These are phyloP conservation scores for Eremochloa ophiuroides DNA, from an alignment of 176 grass and related monocot genomes.

Conservation along the genomic window DNA sequence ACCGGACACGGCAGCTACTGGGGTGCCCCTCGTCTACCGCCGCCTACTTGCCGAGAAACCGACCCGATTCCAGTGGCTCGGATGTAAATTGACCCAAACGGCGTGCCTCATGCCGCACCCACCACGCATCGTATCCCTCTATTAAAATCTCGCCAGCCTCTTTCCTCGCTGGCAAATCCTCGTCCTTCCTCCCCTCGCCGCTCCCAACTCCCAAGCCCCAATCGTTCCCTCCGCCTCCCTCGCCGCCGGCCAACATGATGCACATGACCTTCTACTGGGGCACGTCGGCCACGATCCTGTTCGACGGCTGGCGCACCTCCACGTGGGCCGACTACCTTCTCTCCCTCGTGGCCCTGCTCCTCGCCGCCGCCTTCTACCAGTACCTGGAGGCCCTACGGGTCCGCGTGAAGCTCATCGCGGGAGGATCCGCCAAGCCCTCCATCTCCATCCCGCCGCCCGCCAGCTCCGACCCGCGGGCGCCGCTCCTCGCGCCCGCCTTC, in stretches of 20 bases:
- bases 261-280: slow-evolving; percentile 99
- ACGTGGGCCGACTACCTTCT: slow-evolving; percentile 74
- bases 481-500: slow-evolving; percentile 29
- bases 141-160: slow-evolving; percentile 39
- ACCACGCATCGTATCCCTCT: background rate
- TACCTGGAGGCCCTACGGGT: slow-evolving; percentile 88
- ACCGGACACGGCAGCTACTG: background rate
- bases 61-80: background rate
- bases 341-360: slow-evolving; percentile 70
- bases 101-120: background rate
- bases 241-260: slow-evolving; percentile 60
- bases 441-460: slow-evolving; percentile 26
- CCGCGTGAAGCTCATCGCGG: slow-evolving; percentile 54
- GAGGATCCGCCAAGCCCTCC: slow-evolving; percentile 26
- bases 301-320: slow-evolving; percentile 76
- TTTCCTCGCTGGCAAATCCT: slow-evolving; percentile 30
- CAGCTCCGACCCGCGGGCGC: slow-evolving; percentile 33
- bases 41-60: background rate
- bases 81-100: slow-evolving; percentile 10
- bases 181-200: background rate
- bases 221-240: background rate
- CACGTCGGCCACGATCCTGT: slow-evolving; percentile 74
- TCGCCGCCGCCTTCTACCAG: slow-evolving; percentile 88
- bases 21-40: background rate
- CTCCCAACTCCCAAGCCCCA: background rate